Percentiles rank a stretch among this genome's conserved stretches.
Evolutionary conservation across 169 alveolate genomes (phyloP).

Genomic region (Babesia ovata): DNA sequence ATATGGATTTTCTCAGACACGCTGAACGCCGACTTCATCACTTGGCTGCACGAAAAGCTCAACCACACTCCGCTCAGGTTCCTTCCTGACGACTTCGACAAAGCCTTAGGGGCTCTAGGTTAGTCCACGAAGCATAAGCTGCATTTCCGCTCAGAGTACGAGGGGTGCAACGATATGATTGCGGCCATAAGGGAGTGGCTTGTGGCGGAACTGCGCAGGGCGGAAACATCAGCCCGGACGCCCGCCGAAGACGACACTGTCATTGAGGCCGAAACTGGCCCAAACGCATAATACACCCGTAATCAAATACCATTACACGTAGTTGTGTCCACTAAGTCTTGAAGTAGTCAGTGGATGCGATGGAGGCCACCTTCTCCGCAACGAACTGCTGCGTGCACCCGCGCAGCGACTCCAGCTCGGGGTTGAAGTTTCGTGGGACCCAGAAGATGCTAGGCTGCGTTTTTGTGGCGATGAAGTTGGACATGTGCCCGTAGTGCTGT

Average conservation of each 20-base stretch:
- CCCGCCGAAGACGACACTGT: neutral
- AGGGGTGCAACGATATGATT: constrained; percentile 12
- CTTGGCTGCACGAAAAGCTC: constrained; percentile 30
- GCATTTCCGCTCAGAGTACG: constrained; percentile 13
- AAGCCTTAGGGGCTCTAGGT: constrained; percentile 26
- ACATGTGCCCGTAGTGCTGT: constrained; percentile 73
- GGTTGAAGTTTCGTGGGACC: constrained; percentile 73
- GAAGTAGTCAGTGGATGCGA: constrained; percentile 62
- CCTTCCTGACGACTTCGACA: constrained; percentile 11
- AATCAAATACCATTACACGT: constrained; percentile 23
- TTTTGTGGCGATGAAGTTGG: constrained; percentile 74
- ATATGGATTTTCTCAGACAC: constrained; percentile 73
- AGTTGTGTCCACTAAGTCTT: neutral
- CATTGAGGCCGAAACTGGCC: neutral
- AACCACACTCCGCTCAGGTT: constrained; percentile 24
- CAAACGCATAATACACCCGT: constrained; percentile 2
- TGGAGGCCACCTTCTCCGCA: constrained; percentile 68
- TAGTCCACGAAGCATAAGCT: neutral
- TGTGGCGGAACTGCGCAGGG: constrained; percentile 8
- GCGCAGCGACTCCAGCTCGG: constrained; percentile 64
- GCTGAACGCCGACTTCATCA: constrained; percentile 72
- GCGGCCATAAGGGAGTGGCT: constrained; percentile 36
- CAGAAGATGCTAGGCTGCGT: constrained; percentile 77
- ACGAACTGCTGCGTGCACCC: constrained; percentile 67
- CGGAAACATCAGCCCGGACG: neutral